Evolutionary conservation across 306 rosid genomes (phyloP).

Genomic region (Castanea mollissima): DNA sequence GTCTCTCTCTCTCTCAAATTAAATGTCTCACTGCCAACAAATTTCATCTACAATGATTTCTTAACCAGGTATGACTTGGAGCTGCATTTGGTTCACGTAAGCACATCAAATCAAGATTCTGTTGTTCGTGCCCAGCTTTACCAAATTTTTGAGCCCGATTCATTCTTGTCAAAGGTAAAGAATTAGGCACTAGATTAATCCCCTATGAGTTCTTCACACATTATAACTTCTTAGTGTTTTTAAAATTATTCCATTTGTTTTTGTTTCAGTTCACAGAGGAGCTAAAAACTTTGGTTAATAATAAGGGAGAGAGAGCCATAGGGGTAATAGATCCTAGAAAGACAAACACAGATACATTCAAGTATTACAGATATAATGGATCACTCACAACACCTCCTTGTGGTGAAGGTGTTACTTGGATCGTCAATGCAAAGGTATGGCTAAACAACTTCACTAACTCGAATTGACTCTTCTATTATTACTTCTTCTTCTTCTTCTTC

Average conservation of each 20-base stretch:
- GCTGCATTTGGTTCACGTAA: constrained; percentile 63
- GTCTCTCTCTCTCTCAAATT: constrained; percentile 22
- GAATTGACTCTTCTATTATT: neutral
- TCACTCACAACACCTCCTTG: constrained; percentile 83
- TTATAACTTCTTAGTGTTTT: neutral
- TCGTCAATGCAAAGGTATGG: constrained; percentile 52
- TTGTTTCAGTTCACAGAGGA: constrained; percentile 39
- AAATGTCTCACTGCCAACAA: neutral
- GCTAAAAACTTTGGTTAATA: constrained; percentile 27
- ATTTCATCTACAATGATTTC: neutral
- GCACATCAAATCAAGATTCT: constrained; percentile 28
- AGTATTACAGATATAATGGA: constrained; percentile 61
- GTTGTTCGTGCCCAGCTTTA: constrained; percentile 47
- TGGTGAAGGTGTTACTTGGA: constrained; percentile 71
- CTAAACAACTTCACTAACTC: neutral
- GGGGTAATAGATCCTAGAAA: constrained; percentile 52
- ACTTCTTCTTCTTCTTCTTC: too few species aligned
- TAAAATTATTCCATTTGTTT: neutral
- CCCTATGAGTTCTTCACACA: too few species aligned
- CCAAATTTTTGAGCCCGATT: constrained; percentile 44
- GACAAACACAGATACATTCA: constrained; percentile 33
- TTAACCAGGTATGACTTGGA: constrained; percentile 58
- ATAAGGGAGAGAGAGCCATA: constrained; percentile 12
- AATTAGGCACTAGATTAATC: too few species aligned
- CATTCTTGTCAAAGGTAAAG: constrained; percentile 46